Evolutionary conservation across 1,139 yeast genomes (phyloP).

Genomic region (Saccharomyces pastorianus): DNA sequence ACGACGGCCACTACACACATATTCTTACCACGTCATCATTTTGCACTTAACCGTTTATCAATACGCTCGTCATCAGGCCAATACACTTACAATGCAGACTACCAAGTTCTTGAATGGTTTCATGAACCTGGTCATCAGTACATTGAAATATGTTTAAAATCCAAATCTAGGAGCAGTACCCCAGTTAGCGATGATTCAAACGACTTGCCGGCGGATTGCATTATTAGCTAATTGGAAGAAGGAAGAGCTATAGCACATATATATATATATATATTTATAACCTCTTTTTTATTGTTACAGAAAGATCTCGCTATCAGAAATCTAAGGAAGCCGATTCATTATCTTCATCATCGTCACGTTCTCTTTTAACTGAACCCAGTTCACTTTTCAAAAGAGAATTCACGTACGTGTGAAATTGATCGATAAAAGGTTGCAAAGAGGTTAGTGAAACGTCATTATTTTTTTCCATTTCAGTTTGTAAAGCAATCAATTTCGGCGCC

Average conservation of each 20-base stretch:
- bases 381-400: slow-evolving; percentile 50
- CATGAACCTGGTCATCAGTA: slow-evolving; percentile 42
- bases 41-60: slow-evolving; percentile 36
- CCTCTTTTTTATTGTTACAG: neutral
- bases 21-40: slow-evolving; percentile 67
- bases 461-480: slow-evolving; percentile 39
- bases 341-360: slow-evolving; percentile 35
- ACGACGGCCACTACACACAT: slow-evolving; percentile 45
- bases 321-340: neutral
- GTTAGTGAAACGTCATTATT: slow-evolving; percentile 56
- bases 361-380: slow-evolving; percentile 39
- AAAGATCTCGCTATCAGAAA: neutral
- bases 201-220: neutral
- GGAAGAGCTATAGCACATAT: too few species aligned
- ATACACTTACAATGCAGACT: slow-evolving; percentile 42
- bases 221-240: neutral
- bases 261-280: neutral
- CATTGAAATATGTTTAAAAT: slow-evolving; percentile 15
- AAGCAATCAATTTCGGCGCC: slow-evolving; percentile 66
- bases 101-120: slow-evolving; percentile 62
- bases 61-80: slow-evolving; percentile 43
- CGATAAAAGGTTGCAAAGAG: slow-evolving; percentile 64
- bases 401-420: slow-evolving; percentile 62
- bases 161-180: neutral
- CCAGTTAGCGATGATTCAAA: neutral